Base-by-base conservation (phyloP, 805 yeast species). In the Lachancea mirantina region DNA sequence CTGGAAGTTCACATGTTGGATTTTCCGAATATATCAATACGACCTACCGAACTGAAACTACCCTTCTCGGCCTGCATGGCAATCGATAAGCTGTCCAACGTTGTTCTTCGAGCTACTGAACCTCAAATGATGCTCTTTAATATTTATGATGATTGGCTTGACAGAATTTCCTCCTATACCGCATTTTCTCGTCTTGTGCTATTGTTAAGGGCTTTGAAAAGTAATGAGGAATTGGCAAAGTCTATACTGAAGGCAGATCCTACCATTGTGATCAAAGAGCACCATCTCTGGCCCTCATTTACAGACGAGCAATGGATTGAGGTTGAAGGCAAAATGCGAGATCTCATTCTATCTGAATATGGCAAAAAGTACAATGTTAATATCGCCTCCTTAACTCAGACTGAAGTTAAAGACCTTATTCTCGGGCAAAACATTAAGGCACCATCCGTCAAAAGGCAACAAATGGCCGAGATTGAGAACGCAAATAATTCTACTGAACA, bases 1-100 rank as follows among this genome's bases (percentile, higher is more conserved):
- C 62, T 92, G 32, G 96, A 89, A 49, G 96, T 87, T 20, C 97
- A 92, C 49, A 84, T 92, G 95, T 70, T 89, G 34, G 97, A 92
- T 55, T 92, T 88, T 67, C 96, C 96, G 13, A 87, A 85, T 55
- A 80, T 87, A 31, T 72, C 89, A 0, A 81, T 92, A 20, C 72
- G 96, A 33, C 84, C 94, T 2, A 80, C 95, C 1, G 97, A 92
- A 54, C 64, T 92, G 35, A 80, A 79, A 45, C 61, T 92, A 39
- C 98, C 99, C 13, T 92, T 92, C 64, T 79, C 81, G 18, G 77
- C 94, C 1, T 84, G 94, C 0, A 59, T 92, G 68, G 74, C 79
- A 50, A 73, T 89, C 37, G 92, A 82, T 36, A 84, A 84, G 49
- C 58, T 92, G 28, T 72, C 80, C 1, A 84, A 84, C 38, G 64